Evolutionary conservation across 2,329 filamentous ascomycete genomes (phyloP).

Genomic region (Dryadomyces quercivorus): DNA sequence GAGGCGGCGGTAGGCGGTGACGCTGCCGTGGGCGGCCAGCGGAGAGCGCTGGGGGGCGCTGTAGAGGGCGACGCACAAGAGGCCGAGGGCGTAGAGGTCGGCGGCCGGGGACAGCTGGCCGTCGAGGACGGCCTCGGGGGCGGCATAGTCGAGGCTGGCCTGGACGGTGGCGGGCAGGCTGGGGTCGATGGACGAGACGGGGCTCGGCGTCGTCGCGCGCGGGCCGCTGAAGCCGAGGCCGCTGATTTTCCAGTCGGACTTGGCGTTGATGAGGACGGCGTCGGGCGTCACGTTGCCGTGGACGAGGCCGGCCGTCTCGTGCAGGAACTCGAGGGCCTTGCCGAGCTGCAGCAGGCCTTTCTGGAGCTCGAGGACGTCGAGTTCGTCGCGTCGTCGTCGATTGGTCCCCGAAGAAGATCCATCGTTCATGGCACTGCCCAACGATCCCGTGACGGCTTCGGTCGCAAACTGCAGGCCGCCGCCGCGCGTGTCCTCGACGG

Average conservation of each 20-base stretch:
- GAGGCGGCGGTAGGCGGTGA: conserved; percentile 73
- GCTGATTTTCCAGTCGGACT: conserved; percentile 98
- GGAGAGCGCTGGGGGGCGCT: conserved; percentile 90
- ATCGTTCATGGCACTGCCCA: conserved; percentile 68
- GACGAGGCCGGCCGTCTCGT: conserved; percentile 40
- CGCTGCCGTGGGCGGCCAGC: conserved; percentile 66
- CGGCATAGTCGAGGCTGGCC: conserved; percentile 83
- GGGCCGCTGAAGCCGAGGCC: conserved; percentile 75
- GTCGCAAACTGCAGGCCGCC: conserved; percentile 94
- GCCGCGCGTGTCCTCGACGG: conserved; percentile 83
- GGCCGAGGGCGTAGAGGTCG: conserved; percentile 87
- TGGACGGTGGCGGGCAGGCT: conserved; percentile 71
- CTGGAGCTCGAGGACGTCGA: conserved; percentile 95
- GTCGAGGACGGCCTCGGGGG: conserved; percentile 89
- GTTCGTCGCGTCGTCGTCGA: conserved; percentile 62
- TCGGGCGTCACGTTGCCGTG: conserved; percentile 93
- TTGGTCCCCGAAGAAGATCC: conserved; percentile 64
- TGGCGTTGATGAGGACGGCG: conserved; percentile 85
- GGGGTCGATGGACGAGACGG: background rate
- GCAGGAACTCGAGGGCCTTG: conserved; percentile 17
- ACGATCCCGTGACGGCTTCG: conserved; percentile 79
- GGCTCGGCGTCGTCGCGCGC: background rate
- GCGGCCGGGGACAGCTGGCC: conserved; percentile 72
- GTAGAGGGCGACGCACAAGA: conserved; percentile 81
- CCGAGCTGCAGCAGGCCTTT: conserved; percentile 80